phyloP scores from a whole-genome alignment of 192 early-diverging fungal species.

The Mortierella hygrophila region DNA sequence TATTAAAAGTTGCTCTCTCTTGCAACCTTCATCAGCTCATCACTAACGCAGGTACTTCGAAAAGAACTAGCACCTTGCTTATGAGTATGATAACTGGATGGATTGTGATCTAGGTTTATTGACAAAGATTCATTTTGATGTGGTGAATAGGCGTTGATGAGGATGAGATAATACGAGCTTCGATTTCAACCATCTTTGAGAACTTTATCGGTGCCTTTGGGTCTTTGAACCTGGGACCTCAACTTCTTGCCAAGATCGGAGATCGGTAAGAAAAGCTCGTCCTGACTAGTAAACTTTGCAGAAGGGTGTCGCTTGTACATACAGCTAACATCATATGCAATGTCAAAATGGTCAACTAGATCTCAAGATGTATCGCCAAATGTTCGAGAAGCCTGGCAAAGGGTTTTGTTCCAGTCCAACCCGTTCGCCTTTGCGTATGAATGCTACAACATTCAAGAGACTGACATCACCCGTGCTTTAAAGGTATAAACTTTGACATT shows the following conservation, averaged over 20 bases:
- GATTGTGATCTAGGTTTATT: neutral
- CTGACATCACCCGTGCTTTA: slow-evolving; percentile 25
- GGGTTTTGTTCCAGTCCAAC: slow-evolving; percentile 32
- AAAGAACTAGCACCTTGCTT: neutral
- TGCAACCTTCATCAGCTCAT: slow-evolving; percentile 33
- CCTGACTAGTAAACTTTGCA: too few species aligned
- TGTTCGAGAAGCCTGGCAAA: slow-evolving; percentile 30
- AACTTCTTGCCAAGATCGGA: slow-evolving; percentile 39
- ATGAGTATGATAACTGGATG: neutral
- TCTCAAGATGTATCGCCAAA: slow-evolving; percentile 27
- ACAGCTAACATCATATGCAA: neutral
- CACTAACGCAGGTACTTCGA: slow-evolving; percentile 32
- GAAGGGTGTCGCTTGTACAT: neutral
- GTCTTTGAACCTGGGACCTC: slow-evolving; percentile 30
- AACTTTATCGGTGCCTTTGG: slow-evolving; percentile 43
- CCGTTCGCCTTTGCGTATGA: slow-evolving; percentile 45
- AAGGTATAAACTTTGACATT: slow-evolving; percentile 23
- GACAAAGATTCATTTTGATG: neutral
- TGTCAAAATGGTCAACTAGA: slow-evolving; percentile 1
- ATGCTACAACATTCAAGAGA: slow-evolving; percentile 35
- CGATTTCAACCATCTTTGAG: slow-evolving; percentile 37
- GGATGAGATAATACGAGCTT: slow-evolving; percentile 29
- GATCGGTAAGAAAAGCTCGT: slow-evolving; percentile 22
- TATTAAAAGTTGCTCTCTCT: slow-evolving; percentile 11
- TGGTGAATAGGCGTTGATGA: slow-evolving; percentile 32